Evolutionary conservation across 2,329 filamentous ascomycete genomes (phyloP).

Genomic region (Sarocladiaceae sp.): DNA sequence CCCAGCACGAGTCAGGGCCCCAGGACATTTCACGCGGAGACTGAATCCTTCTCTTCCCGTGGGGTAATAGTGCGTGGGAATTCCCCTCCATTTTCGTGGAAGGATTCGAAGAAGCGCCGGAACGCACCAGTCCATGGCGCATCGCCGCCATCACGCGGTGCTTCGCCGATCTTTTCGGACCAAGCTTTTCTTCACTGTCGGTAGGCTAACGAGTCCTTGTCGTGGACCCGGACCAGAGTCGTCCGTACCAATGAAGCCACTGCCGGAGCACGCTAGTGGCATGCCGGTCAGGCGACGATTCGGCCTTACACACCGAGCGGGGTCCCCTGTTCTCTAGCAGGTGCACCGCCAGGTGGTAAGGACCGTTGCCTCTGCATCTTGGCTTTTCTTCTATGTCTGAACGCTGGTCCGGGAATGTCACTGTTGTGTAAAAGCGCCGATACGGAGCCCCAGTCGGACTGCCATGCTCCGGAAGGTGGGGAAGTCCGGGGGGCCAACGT

Average conservation of each 20-base stretch:
- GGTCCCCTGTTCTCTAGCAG: not conserved
- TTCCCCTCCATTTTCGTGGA: not conserved
- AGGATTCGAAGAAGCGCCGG: not conserved
- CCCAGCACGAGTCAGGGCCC: not conserved
- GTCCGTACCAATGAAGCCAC: conserved; percentile 1
- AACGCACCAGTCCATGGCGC: not conserved
- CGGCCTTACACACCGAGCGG: not conserved
- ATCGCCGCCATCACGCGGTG: no score
- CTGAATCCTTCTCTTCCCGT: not conserved
- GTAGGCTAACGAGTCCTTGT: not conserved
- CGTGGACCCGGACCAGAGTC: conserved; percentile 7
- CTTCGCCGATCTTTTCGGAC: not conserved
- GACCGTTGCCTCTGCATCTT: not conserved
- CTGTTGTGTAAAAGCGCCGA: not conserved
- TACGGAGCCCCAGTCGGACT: not conserved
- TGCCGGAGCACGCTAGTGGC: not conserved
- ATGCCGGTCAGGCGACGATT: not conserved
- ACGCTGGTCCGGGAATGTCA: no score
- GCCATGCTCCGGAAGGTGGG: conserved; percentile 4
- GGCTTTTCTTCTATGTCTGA: no score
- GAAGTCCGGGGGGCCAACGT: not conserved
- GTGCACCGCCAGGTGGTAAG: no score
- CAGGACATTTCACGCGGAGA: not conserved
- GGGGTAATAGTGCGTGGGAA: not conserved
- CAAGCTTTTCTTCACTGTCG: no score